phyloP scores from a whole-genome alignment of 2,329 filamentous ascomycete genomes.

The Apiospora malaysiana region DNA sequence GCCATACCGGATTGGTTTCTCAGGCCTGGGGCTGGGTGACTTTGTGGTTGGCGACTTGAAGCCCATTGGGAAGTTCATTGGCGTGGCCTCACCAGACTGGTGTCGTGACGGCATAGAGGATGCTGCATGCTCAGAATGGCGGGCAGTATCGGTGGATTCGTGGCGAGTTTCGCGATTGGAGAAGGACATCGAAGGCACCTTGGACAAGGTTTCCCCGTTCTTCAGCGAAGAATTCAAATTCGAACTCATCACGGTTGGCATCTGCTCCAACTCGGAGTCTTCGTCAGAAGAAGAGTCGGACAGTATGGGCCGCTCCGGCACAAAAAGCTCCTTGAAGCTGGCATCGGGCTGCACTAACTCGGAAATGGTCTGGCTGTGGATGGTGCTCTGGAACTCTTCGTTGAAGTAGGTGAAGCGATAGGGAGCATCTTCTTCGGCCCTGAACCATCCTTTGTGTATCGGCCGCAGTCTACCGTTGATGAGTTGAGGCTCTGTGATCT shows the following conservation, averaged over 20 bases:
- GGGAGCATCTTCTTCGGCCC: conserved; percentile 85
- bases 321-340: conserved; percentile 86
- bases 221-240: conserved; percentile 32
- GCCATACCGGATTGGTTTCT: conserved; percentile 61
- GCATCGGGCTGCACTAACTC: conserved; percentile 87
- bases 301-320: conserved; percentile 81
- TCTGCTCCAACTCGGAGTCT: conserved; percentile 59
- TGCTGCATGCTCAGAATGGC: conserved; percentile 28
- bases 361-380: conserved; percentile 94
- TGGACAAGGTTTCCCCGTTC: conserved; percentile 48
- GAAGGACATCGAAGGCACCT: conserved; percentile 49
- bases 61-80: conserved; percentile 26
- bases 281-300: conserved; percentile 73
- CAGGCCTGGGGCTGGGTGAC: conserved; percentile 33
- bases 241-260: conserved; percentile 1
- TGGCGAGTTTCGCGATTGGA: conserved; percentile 35
- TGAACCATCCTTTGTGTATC: conserved; percentile 80
- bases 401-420: conserved; percentile 99
- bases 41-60: conserved; percentile 28
- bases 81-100: conserved; percentile 32
- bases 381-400: conserved; percentile 93
- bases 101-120: conserved; percentile 31
- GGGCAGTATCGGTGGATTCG: not conserved
- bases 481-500: conserved; percentile 90
- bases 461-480: conserved; percentile 89